phyloP scores from a whole-genome alignment of 2,329 filamentous ascomycete genomes.

The Grosmannia serpens region DNA sequence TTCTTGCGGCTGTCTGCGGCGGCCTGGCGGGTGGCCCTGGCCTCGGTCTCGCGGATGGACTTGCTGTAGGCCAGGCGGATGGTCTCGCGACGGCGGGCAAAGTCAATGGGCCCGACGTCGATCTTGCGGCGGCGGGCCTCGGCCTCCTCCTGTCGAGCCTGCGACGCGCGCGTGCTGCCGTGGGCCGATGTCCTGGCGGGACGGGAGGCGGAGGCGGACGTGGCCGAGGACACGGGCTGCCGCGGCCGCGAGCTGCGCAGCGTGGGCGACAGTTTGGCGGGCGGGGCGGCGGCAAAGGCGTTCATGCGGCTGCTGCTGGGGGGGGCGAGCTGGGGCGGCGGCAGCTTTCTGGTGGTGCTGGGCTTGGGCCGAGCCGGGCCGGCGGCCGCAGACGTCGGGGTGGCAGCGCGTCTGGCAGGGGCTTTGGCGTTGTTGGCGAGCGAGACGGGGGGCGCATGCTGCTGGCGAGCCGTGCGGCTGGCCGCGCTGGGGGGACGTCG shows the following conservation, averaged over 20 bases:
- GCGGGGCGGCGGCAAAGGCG: constrained; percentile 61
- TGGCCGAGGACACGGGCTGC: constrained; percentile 64
- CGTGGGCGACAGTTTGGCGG: constrained; percentile 64
- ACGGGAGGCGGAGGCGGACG: constrained; percentile 13
- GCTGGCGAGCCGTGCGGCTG: constrained; percentile 23
- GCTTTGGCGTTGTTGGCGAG: constrained; percentile 28
- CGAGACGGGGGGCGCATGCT: constrained; percentile 18
- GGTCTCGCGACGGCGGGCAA: constrained; percentile 67
- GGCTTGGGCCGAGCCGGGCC: constrained; percentile 24
- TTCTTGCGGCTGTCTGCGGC: constrained; percentile 42
- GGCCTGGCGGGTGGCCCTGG: constrained; percentile 39
- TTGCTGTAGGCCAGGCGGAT: constrained; percentile 80
- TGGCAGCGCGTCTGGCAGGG: constrained; percentile 21
- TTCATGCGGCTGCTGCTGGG: constrained; percentile 51
- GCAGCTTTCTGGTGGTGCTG: constrained; percentile 26
- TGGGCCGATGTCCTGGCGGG: neutral
- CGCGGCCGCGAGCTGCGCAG: constrained; percentile 73
- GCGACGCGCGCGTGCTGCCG: constrained; percentile 13
- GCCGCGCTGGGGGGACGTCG: constrained; percentile 20
- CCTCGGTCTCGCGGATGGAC: constrained; percentile 65
- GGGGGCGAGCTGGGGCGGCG: constrained; percentile 28
- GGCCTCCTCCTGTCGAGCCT: constrained; percentile 25
- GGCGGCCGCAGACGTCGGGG: constrained; percentile 12
- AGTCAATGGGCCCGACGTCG: constrained; percentile 66
- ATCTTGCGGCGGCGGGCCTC: constrained; percentile 37